phyloP scores from a whole-genome alignment of 352 stramenopile genomes.

The Globisporangium cederbergense region DNA sequence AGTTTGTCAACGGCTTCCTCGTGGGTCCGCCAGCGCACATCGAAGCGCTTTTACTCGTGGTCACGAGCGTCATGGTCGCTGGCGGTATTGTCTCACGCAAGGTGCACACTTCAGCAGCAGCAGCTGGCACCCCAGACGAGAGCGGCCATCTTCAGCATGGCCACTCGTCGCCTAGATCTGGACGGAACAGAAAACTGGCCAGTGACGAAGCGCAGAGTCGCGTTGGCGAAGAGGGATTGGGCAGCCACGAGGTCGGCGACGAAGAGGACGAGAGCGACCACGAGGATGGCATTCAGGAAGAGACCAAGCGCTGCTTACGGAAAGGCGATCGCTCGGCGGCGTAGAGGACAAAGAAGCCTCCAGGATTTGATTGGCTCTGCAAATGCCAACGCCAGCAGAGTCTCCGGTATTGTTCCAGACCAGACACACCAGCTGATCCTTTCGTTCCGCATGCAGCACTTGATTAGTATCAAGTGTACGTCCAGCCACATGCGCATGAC shows the following conservation, averaged over 20 bases:
- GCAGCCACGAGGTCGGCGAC: background rate
- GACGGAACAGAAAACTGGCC: conserved; percentile 9
- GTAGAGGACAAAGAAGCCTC: background rate
- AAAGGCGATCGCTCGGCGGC: conserved; percentile 8
- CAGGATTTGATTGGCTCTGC: background rate
- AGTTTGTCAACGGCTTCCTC: conserved; percentile 90
- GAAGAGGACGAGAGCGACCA: conserved; percentile 7
- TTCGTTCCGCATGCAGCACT: background rate
- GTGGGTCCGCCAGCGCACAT: conserved; percentile 76
- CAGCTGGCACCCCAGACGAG: conserved; percentile 22
- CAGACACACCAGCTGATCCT: background rate
- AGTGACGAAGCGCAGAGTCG: conserved; percentile 3
- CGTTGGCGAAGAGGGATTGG: conserved; percentile 8
- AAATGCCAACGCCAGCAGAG: too few species aligned
- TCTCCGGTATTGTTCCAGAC: background rate
- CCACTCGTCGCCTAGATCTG: background rate
- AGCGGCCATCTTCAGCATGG: conserved; percentile 1
- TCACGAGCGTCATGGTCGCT: conserved; percentile 66
- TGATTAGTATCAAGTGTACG: background rate
- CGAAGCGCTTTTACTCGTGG: conserved; percentile 71
- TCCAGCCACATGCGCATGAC: background rate
- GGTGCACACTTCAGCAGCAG: conserved; percentile 23
- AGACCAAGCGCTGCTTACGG: conserved; percentile 11
- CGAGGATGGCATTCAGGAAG: conserved; percentile 4
- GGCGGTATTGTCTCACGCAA: conserved; percentile 48